Evolutionary conservation across 2,329 filamentous ascomycete species (phyloP).

Genomic region (Bimuria novae-zelandiae): DNA sequence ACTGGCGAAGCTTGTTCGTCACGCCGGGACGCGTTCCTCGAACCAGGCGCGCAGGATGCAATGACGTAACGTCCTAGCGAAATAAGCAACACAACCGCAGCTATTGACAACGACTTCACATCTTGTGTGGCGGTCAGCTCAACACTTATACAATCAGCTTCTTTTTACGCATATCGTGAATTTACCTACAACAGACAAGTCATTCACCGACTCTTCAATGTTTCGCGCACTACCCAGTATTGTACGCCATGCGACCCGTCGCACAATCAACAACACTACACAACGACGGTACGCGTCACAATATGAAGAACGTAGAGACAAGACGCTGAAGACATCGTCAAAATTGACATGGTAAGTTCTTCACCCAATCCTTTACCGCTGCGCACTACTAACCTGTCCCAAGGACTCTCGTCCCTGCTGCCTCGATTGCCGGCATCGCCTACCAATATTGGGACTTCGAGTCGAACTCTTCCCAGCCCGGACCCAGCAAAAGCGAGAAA

Average conservation of each 20-base stretch:
- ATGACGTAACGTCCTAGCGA: too few species aligned
- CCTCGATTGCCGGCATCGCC: conserved; percentile 18
- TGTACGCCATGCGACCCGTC: not conserved
- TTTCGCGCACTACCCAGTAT: not conserved
- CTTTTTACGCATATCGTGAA: too few species aligned
- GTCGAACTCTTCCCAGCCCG: not conserved
- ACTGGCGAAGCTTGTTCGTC: not conserved
- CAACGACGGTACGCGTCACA: not conserved
- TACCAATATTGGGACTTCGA: conserved; percentile 19
- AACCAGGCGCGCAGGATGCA: too few species aligned
- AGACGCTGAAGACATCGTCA: not conserved
- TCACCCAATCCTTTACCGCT: not conserved
- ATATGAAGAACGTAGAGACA: not conserved
- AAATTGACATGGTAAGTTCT: not conserved
- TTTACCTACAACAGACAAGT: too few species aligned
- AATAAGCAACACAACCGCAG: too few species aligned
- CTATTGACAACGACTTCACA: too few species aligned
- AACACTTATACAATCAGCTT: too few species aligned
- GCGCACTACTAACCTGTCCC: not conserved
- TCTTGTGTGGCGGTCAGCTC: too few species aligned
- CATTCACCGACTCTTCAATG: too few species aligned
- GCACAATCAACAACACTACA: not conserved
- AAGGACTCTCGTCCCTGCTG: conserved; percentile 7
- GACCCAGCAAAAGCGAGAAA: not conserved
- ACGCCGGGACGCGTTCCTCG: not conserved